Conservation (phyloP, 495 filamentous ascomycete genomes). For the Lasiosphaeria ovina region DNA sequence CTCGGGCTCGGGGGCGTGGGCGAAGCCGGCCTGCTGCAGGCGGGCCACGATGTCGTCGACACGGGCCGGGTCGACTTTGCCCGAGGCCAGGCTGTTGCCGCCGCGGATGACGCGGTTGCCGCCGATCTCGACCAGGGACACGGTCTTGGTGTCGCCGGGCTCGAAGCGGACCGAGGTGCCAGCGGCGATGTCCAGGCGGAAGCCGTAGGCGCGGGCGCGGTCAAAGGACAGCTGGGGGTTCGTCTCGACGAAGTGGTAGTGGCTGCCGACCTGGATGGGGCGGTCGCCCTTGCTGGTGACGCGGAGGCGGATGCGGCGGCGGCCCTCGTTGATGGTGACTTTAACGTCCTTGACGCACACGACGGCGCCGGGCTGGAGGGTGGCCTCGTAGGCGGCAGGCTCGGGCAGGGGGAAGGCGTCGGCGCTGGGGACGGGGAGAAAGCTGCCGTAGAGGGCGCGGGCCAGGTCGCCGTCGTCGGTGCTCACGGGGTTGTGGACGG, state of each 20-base stretch:
- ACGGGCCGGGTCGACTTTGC: constrained; percentile 61
- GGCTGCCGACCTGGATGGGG: constrained; percentile 90
- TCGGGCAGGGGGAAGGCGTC: constrained; percentile 61
- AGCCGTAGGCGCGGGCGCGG: constrained; percentile 79
- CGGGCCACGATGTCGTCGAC: constrained; percentile 62
- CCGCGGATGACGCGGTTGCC: constrained; percentile 80
- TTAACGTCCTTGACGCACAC: constrained; percentile 65
- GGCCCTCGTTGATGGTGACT: constrained; percentile 70
- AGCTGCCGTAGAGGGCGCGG: constrained; percentile 86
- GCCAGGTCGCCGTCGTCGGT: constrained; percentile 84
- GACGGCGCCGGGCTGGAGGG: constrained; percentile 76
- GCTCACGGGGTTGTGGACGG: constrained; percentile 85
- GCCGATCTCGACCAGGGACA: constrained; percentile 88
- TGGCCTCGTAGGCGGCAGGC: constrained; percentile 58
- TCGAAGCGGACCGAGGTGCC: constrained; percentile 95
- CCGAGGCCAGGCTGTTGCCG: constrained; percentile 77
- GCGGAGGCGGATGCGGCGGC: constrained; percentile 68
- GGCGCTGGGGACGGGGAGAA: constrained; percentile 75
- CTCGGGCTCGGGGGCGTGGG: constrained; percentile 65
- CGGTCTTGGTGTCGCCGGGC: constrained; percentile 89
- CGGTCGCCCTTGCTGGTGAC: constrained; percentile 88
- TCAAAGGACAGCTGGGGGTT: constrained; percentile 93
- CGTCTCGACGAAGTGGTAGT: constrained; percentile 95
- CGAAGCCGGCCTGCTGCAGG: constrained; percentile 71
- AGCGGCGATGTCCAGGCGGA: constrained; percentile 82